phyloP scores from a whole-genome alignment of 1,139 yeast genomes.

The Spathaspora jeffriesii region DNA sequence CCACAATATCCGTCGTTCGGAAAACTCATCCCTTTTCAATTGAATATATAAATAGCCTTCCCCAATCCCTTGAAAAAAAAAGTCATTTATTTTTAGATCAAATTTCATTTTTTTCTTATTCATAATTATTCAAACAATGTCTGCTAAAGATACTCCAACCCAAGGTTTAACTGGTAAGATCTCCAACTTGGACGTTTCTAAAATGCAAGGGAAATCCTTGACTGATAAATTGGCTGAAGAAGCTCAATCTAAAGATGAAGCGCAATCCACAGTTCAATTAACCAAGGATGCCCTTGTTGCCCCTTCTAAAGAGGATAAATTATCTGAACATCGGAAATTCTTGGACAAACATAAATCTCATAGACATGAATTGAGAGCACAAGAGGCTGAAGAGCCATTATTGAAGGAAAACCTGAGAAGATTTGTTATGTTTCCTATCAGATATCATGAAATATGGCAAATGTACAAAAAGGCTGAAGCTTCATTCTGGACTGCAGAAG shows the following conservation, averaged over 20 bases:
- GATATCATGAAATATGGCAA: slow-evolving; percentile 98
- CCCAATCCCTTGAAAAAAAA: neutral
- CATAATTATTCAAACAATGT: slow-evolving; percentile 22
- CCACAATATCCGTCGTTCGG: slow-evolving; percentile 5
- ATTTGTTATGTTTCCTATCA: slow-evolving; percentile 95
- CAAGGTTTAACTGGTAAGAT: slow-evolving; percentile 51
- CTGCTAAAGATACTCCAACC: slow-evolving; percentile 50
- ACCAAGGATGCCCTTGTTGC: slow-evolving; percentile 20
- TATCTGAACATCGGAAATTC: slow-evolving; percentile 49
- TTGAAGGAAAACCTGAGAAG: slow-evolving; percentile 84
- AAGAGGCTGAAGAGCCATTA: slow-evolving; percentile 89
- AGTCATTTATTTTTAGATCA: neutral
- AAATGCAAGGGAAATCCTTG: slow-evolving; percentile 34
- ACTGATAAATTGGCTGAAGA: slow-evolving; percentile 49
- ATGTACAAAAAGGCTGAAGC: slow-evolving; percentile 99
- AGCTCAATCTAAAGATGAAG: slow-evolving; percentile 42
- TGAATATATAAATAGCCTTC: neutral
- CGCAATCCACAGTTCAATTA: slow-evolving; percentile 23
- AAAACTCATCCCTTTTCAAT: neutral
- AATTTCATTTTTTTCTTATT: neutral
- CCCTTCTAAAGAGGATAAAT: slow-evolving; percentile 16
- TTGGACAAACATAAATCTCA: slow-evolving; percentile 62
- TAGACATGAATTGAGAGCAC: slow-evolving; percentile 69
- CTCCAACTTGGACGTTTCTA: slow-evolving; percentile 40
- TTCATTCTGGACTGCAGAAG: slow-evolving; percentile 99